Percentiles rank a stretch among this genome's conserved stretches.
Evolutionary conservation across 169 alveolate genomes (phyloP).

Genomic region (Toxoplasma gondii): DNA sequence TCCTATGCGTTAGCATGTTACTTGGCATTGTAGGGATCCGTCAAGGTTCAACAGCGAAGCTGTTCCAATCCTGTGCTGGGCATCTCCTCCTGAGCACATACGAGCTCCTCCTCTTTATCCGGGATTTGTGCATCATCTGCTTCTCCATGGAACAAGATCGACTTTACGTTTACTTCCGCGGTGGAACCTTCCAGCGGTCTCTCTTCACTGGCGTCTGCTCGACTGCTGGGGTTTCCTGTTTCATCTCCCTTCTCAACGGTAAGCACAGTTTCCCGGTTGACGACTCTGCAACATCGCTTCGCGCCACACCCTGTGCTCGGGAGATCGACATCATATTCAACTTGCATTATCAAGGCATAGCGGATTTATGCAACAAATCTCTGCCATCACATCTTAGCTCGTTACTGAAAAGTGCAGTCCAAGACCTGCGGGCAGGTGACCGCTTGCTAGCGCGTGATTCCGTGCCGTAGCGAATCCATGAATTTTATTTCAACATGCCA

Average conservation of each 20-base stretch:
- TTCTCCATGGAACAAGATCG: constrained; percentile 15
- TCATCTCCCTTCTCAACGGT: constrained; percentile 13
- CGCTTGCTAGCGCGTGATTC: too few species aligned
- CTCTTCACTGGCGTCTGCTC: constrained; percentile 34
- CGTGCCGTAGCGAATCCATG: too few species aligned
- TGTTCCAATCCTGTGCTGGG: constrained; percentile 34
- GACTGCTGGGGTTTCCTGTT: constrained; percentile 17
- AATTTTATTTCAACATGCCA: too few species aligned
- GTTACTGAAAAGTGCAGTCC: too few species aligned
- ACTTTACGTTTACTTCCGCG: constrained; percentile 18
- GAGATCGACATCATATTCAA: not conserved
- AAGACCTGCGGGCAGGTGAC: too few species aligned
- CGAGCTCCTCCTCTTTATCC: constrained; percentile 13
- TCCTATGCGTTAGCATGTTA: not conserved
- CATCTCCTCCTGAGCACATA: constrained; percentile 13
- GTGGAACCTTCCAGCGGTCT: not conserved
- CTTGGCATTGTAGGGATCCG: not conserved
- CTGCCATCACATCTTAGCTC: too few species aligned
- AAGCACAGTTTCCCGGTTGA: not conserved
- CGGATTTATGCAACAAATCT: not conserved
- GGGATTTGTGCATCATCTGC: constrained; percentile 27
- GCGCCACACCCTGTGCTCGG: not conserved
- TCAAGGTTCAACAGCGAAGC: not conserved
- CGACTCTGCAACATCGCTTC: not conserved
- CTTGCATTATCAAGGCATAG: not conserved